Conservation (phyloP, 768 basidiomycete species). For the Lentinula guzmanii region DNA sequence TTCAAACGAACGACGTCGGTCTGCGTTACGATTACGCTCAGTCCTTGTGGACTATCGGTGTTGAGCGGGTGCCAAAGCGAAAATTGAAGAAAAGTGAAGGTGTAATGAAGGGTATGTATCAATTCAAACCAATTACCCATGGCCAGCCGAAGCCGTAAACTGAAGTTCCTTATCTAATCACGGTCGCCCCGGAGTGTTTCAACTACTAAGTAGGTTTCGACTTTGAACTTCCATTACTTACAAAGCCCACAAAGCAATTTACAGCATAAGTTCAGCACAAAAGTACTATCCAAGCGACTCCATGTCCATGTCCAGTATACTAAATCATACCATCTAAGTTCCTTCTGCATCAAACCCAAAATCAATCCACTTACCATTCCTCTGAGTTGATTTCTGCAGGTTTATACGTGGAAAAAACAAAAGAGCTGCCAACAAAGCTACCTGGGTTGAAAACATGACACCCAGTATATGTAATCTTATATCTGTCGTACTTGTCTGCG, state of each 20-base stretch:
- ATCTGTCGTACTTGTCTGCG: slow-evolving; percentile 95
- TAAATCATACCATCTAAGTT: neutral
- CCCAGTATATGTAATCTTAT: slow-evolving; percentile 94
- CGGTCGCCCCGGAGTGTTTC: neutral
- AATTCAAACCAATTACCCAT: neutral
- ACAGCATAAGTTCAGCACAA: neutral
- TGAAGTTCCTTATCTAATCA: neutral
- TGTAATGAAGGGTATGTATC: neutral
- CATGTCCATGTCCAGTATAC: neutral
- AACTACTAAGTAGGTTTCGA: too few relatives aligned
- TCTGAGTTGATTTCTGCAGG: slow-evolving; percentile 83
- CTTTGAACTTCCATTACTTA: too few relatives aligned
- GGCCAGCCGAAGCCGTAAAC: neutral
- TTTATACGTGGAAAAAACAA: slow-evolving; percentile 87
- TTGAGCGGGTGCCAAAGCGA: too few relatives aligned
- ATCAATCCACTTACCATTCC: slow-evolving; percentile 50
- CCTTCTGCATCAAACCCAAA: neutral
- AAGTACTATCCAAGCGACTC: neutral
- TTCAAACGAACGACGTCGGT: neutral
- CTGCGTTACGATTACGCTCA: neutral
- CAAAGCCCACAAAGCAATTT: too few relatives aligned
- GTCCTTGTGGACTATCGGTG: neutral
- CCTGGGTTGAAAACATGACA: slow-evolving; percentile 99
- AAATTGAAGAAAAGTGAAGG: neutral
- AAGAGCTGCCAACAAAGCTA: slow-evolving; percentile 76